Base-by-base conservation (phyloP, 2,329 filamentous ascomycete species). In the Amylocarpus encephaloides region DNA sequence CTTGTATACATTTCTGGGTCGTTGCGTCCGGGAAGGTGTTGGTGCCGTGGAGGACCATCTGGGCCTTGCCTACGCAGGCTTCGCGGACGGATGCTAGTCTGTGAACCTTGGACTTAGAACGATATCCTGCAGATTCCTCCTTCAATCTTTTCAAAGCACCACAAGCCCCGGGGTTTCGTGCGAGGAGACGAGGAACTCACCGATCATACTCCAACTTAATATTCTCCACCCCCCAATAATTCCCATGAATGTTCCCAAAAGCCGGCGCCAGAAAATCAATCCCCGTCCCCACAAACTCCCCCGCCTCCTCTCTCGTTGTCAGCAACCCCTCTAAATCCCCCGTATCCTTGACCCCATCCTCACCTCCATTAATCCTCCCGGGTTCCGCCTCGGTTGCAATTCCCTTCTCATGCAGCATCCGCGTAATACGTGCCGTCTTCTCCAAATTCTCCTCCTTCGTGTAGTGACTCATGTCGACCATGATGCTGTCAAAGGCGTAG, bases 381-480 rank as follows among this genome's bases (percentile, higher is more conserved):
- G 83, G 83, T 62, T 88, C 84, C 0, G 83, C 84, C 64, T 88
- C 84, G 1, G 82, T 83, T 4, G 81, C 76, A 54, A 87, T 86
- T 2, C 82, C 81, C 38, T 77, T 73, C 57, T 70, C 79, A 62
- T 85, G 77, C 62, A 83, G 85, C 62, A 83, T 80, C 18, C 67
- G 68, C 6, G 81, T 80, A 45, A 87, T 68, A 57, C 85, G 79
- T 45, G 71, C 71, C 16, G 83, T 88, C 62, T 78, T 73, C 2
- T 73, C 70, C 34, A 89, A 70, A 62, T 88, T 88, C 68, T 87
- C 83, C 48, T 76, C 81, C 59, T 81, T 82, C 58, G 85, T 82
- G 62, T 85, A 80, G 63, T 88, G 84, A 51, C 75, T 80, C 83
- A 88, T 88, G 67, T 88, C 85, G 0, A 88, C 79, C 84, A 88